Conservation (phyloP, 257 asterid genomes). For the Capsicum baccatum region DNA sequence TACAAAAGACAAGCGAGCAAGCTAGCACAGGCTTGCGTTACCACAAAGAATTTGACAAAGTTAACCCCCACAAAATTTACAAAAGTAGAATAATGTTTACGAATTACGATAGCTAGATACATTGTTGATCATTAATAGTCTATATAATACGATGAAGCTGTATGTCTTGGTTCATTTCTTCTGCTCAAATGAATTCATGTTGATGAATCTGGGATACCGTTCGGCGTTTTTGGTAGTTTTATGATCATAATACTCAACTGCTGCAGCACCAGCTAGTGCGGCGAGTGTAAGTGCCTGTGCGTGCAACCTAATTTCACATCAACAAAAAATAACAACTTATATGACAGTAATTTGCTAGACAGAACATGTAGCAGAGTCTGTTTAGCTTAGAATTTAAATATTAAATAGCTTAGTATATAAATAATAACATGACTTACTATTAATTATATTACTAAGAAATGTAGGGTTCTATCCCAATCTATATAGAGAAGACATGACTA, state of each 20-base stretch:
- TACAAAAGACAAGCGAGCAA: not conserved
- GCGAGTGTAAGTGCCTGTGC: slow-evolving; percentile 62
- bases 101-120: too few relatives aligned
- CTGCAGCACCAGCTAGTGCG: slow-evolving; percentile 55
- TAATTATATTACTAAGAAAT: too few relatives aligned
- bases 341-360: too few relatives aligned
- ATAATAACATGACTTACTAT: too few relatives aligned
- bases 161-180: slow-evolving; percentile 33
- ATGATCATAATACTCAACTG: slow-evolving; percentile 48
- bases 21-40: not conserved
- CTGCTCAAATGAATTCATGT: slow-evolving; percentile 30
- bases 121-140: not conserved
- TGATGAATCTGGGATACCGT: slow-evolving; percentile 41
- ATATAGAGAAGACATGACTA: too few relatives aligned
- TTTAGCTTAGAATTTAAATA: too few relatives aligned
- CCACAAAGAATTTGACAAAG: not conserved
- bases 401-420: too few relatives aligned
- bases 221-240: slow-evolving; percentile 30
- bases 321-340: not conserved
- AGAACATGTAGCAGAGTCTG: too few relatives aligned
- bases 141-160: not conserved
- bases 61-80: not conserved
- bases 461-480: too few relatives aligned
- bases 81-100: not conserved
- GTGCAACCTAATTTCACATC: slow-evolving; percentile 46